A percentile compares a stretch with the other conserved stretches of the same genome.
phyloP scores from a whole-genome alignment of 2,329 filamentous ascomycete genomes.

The Blastomyces gilchristii region DNA sequence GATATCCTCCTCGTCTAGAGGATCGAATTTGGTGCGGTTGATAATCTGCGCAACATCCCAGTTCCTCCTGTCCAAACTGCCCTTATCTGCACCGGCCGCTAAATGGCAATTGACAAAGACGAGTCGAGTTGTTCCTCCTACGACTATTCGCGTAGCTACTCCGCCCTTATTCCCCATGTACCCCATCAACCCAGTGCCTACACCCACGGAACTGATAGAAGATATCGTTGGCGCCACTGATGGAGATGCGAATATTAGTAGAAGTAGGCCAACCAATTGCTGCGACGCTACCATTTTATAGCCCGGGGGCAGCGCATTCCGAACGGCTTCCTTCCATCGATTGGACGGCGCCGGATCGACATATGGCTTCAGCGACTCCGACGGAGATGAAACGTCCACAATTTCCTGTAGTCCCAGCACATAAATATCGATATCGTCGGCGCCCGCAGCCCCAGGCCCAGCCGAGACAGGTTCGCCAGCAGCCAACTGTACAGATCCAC shows the following conservation, averaged over 20 bases:
- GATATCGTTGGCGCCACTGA: slow-evolving; percentile 63
- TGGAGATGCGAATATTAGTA: slow-evolving; percentile 78
- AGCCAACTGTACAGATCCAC: neutral
- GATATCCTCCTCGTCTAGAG: slow-evolving; percentile 54
- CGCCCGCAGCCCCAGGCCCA: slow-evolving; percentile 40
- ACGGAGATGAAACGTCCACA: slow-evolving; percentile 65
- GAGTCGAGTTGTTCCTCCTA: slow-evolving; percentile 81
- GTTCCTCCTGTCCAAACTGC: slow-evolving; percentile 68
- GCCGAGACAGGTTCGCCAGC: neutral
- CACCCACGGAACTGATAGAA: slow-evolving; percentile 68
- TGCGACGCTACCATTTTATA: slow-evolving; percentile 70
- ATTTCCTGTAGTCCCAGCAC: slow-evolving; percentile 87
- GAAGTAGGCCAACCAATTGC: slow-evolving; percentile 74
- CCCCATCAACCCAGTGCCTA: slow-evolving; percentile 82
- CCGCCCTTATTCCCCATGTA: slow-evolving; percentile 97
- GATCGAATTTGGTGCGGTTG: slow-evolving; percentile 65
- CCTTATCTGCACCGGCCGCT: slow-evolving; percentile 71
- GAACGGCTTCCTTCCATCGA: slow-evolving; percentile 71
- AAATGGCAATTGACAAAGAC: slow-evolving; percentile 90
- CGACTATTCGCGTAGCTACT: slow-evolving; percentile 65
- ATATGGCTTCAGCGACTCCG: slow-evolving; percentile 68
- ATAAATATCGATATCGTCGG: slow-evolving; percentile 72
- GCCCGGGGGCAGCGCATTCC: slow-evolving; percentile 61
- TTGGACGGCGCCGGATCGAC: slow-evolving; percentile 60
- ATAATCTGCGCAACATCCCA: slow-evolving; percentile 81